phyloP scores from a whole-genome alignment of 441 rosid genomes.

The Populus tomentosa region DNA sequence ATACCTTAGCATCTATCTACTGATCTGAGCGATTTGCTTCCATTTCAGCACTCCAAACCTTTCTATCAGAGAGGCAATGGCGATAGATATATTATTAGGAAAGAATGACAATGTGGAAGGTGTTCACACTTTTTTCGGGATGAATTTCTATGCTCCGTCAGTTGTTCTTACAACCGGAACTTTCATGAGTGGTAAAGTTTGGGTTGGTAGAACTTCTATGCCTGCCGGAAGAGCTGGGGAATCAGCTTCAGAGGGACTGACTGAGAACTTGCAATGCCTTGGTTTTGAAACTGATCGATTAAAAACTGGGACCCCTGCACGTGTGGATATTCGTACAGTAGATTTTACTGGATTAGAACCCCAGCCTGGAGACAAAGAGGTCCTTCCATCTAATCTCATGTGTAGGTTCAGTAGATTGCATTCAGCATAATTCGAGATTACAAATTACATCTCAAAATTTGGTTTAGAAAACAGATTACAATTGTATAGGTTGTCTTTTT shows the following conservation, averaged over 20 bases:
- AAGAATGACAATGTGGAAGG: slow-evolving; percentile 96
- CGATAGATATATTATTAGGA: slow-evolving; percentile 79
- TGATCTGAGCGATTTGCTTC: slow-evolving; percentile 26
- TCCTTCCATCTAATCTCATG: slow-evolving; percentile 37
- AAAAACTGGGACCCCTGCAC: slow-evolving; percentile 99
- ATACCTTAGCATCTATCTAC: slow-evolving; percentile 6
- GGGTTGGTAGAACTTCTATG: slow-evolving; percentile 96
- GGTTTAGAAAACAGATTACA: slow-evolving; percentile 8
- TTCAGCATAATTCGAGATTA: slow-evolving; percentile 21
- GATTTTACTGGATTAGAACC: slow-evolving; percentile 87
- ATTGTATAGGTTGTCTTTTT: neutral
- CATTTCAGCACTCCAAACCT: slow-evolving; percentile 79
- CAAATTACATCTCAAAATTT: slow-evolving; percentile 9
- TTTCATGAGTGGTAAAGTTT: slow-evolving; percentile 98
- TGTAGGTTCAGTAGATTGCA: slow-evolving; percentile 29
- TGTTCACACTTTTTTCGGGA: slow-evolving; percentile 84
- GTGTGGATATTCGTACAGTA: slow-evolving; percentile 86
- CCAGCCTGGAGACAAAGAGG: slow-evolving; percentile 97
- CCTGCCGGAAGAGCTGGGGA: slow-evolving; percentile 99
- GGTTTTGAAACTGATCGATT: slow-evolving; percentile 95
- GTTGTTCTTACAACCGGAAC: slow-evolving; percentile 96
- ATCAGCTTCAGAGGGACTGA: slow-evolving; percentile 90
- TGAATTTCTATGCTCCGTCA: slow-evolving; percentile 91
- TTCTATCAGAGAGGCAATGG: slow-evolving; percentile 96
- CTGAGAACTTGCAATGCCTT: slow-evolving; percentile 80